phyloP scores from a whole-genome alignment of 148 eudicot species.

The Fagopyrum tataricum region DNA sequence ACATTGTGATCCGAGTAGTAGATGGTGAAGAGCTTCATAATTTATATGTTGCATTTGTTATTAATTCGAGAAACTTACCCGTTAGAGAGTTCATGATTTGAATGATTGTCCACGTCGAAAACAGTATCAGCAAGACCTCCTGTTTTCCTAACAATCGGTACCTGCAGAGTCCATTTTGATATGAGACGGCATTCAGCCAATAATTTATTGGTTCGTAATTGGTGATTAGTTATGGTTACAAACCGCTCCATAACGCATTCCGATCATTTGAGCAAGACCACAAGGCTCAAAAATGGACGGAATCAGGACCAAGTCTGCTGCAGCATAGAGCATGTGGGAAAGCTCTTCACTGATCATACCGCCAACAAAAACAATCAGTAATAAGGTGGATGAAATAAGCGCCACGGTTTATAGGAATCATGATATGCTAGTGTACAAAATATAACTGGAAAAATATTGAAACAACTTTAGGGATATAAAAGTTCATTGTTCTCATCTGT shows the following conservation, averaged over 20 bases:
- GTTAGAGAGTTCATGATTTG: slow-evolving; percentile 47
- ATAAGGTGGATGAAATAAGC: background rate
- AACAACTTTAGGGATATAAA: background rate
- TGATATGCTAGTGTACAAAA: background rate
- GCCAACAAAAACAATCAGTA: slow-evolving; percentile 17
- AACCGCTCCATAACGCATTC: slow-evolving; percentile 94
- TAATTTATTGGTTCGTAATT: background rate
- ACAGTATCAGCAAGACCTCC: slow-evolving; percentile 96
- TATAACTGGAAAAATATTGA: background rate
- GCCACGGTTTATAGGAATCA: background rate
- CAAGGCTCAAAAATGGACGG: slow-evolving; percentile 91
- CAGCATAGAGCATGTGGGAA: slow-evolving; percentile 90
- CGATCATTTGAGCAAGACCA: slow-evolving; percentile 88
- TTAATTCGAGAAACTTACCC: slow-evolving; percentile 34
- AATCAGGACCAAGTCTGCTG: slow-evolving; percentile 82
- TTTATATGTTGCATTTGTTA: background rate
- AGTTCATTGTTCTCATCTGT: background rate
- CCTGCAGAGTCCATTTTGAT: slow-evolving; percentile 28
- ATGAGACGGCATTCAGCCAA: background rate
- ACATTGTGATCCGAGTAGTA: too few relatives aligned
- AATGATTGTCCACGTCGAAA: slow-evolving; percentile 67
- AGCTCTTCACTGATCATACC: slow-evolving; percentile 54
- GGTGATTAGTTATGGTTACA: slow-evolving; percentile 2
- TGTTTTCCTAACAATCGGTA: slow-evolving; percentile 76
- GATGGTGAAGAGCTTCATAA: background rate